Evolutionary conservation across 1,284 basidiomycete species (phyloP).

Genomic region (Irpex sp.): DNA sequence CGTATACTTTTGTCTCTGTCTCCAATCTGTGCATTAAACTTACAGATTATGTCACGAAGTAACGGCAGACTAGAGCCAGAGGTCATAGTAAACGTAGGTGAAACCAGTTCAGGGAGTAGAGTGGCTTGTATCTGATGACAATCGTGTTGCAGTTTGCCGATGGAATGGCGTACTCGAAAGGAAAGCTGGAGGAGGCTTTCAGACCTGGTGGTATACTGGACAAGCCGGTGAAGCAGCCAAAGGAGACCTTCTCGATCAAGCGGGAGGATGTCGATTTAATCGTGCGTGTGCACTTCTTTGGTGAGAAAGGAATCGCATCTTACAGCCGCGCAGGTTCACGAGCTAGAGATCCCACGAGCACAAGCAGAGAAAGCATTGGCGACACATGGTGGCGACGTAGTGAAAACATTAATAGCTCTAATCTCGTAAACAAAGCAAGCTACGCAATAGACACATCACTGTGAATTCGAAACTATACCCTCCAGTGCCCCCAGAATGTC

Average conservation of each 20-base stretch:
- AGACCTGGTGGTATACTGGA: slow-evolving; percentile 50
- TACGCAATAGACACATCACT: background rate
- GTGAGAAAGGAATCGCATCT: background rate
- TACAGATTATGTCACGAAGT: slow-evolving; percentile 19
- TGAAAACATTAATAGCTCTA: slow-evolving; percentile 27
- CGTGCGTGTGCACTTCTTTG: slow-evolving; percentile 34
- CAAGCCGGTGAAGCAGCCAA: slow-evolving; percentile 41
- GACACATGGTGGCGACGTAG: slow-evolving; percentile 35
- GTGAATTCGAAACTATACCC: background rate
- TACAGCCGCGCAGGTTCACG: slow-evolving; percentile 42
- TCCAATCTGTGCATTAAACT: slow-evolving; percentile 1
- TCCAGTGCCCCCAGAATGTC: background rate
- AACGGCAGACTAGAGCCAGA: slow-evolving; percentile 62
- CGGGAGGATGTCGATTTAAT: slow-evolving; percentile 64
- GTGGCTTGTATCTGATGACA: background rate
- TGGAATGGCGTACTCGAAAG: slow-evolving; percentile 63
- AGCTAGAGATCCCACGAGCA: slow-evolving; percentile 57
- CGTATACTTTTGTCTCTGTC: background rate
- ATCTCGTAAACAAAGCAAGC: slow-evolving; percentile 12
- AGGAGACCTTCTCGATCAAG: slow-evolving; percentile 37
- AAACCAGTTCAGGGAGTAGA: background rate
- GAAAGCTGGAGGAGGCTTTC: slow-evolving; percentile 62
- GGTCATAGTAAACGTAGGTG: slow-evolving; percentile 62
- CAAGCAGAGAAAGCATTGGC: slow-evolving; percentile 56
- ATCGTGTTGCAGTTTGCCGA: slow-evolving; percentile 48